Evolutionary conservation across 1,139 yeast genomes (phyloP).

Genomic region (Pneumocystis jirovecii): DNA sequence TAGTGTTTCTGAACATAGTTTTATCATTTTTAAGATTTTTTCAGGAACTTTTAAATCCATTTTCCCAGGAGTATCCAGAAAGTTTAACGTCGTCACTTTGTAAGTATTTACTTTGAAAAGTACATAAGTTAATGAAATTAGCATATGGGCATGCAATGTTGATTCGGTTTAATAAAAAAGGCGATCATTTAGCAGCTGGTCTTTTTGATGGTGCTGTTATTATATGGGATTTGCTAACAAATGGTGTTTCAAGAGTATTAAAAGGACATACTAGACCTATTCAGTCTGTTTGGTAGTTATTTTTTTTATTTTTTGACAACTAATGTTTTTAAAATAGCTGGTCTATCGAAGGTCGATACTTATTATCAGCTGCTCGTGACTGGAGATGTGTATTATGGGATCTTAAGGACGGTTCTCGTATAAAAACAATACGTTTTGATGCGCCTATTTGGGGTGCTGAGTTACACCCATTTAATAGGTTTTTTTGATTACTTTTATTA

Average conservation of each 20-base stretch:
- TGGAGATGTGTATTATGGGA: constrained; percentile 82
- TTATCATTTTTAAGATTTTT: constrained; percentile 37
- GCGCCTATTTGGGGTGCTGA: constrained; percentile 61
- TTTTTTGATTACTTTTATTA: constrained; percentile 11
- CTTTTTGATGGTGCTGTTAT: constrained; percentile 63
- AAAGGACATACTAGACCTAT: constrained; percentile 59
- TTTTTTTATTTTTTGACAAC: not conserved
- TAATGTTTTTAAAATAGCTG: constrained; percentile 30
- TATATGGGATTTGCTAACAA: constrained; percentile 61
- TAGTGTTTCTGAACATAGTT: not conserved
- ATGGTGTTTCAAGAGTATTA: constrained; percentile 39
- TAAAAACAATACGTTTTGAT: constrained; percentile 39
- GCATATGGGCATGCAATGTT: constrained; percentile 60
- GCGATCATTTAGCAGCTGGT: constrained; percentile 85
- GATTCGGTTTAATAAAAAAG: constrained; percentile 55
- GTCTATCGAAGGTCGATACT: constrained; percentile 58
- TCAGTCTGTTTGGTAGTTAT: constrained; percentile 38
- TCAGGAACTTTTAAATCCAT: constrained; percentile 77
- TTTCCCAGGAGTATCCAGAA: constrained; percentile 87
- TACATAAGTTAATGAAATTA: not conserved
- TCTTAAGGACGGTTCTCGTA: constrained; percentile 32
- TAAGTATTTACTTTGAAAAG: constrained; percentile 10
- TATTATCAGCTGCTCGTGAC: constrained; percentile 67
- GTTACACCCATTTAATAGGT: constrained; percentile 38
- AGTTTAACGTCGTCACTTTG: constrained; percentile 47